phyloP scores from a whole-genome alignment of 768 basidiomycete genomes.

The Cystobasidiopsis lactophilus region DNA sequence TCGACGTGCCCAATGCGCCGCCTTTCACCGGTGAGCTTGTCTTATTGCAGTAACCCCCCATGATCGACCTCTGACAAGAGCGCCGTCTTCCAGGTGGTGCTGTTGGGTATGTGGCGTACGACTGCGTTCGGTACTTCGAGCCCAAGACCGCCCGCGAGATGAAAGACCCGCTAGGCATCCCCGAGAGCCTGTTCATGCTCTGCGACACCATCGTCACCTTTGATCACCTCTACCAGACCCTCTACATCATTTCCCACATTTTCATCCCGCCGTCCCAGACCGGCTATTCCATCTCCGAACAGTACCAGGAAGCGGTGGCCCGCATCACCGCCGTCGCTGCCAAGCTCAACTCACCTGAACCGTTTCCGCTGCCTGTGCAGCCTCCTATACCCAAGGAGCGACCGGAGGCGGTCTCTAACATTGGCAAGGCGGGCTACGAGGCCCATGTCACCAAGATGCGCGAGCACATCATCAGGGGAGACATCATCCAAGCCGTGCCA shows the following conservation, averaged over 20 bases:
- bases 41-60: background rate
- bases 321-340: slow-evolving; percentile 12
- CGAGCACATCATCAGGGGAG: slow-evolving; percentile 80
- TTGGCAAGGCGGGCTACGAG: slow-evolving; percentile 82
- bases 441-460: slow-evolving; percentile 74
- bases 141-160: slow-evolving; percentile 47
- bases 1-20: slow-evolving; percentile 59
- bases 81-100: slow-evolving; percentile 48
- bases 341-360: slow-evolving; percentile 5
- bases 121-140: slow-evolving; percentile 90
- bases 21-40: slow-evolving; percentile 48
- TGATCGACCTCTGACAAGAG: background rate
- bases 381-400: slow-evolving; percentile 23
- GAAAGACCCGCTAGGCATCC: slow-evolving; percentile 60
- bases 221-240: slow-evolving; percentile 82
- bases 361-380: slow-evolving; percentile 27
- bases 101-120: slow-evolving; percentile 90
- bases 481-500: slow-evolving; percentile 97
- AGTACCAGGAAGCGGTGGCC: slow-evolving; percentile 8
- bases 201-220: slow-evolving; percentile 86
- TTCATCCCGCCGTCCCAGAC: slow-evolving; percentile 42
- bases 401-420: slow-evolving; percentile 55
- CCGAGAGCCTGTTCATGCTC: slow-evolving; percentile 92
- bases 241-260: slow-evolving; percentile 92
- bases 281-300: background rate